Evolutionary conservation across 164 flowering plant species (phyloP).

Genomic region (Magnolia kwangsiensis): DNA sequence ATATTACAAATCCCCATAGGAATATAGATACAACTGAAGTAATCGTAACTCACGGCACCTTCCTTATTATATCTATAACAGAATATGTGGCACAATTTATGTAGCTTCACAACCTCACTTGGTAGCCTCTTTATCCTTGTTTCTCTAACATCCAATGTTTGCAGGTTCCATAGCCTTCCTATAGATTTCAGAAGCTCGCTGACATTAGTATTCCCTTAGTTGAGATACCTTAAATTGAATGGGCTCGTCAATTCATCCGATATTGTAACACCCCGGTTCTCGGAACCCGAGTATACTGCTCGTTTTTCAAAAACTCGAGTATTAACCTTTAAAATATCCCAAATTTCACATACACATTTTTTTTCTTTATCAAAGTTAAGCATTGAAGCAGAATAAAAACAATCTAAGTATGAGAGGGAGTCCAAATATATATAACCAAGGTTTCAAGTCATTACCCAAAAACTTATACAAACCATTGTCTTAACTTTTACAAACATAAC

Average conservation of each 20-base stretch:
- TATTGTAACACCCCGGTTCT: too few relatives aligned
- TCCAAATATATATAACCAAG: too few relatives aligned
- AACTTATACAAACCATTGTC: too few relatives aligned
- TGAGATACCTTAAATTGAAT: background rate
- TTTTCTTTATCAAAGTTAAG: too few relatives aligned
- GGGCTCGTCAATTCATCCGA: background rate
- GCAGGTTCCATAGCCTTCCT: background rate
- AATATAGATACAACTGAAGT: background rate
- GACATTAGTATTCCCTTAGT: background rate
- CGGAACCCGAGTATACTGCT: too few relatives aligned
- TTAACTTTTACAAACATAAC: too few relatives aligned
- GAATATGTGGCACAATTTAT: background rate
- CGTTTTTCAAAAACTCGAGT: too few relatives aligned
- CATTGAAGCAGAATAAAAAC: too few relatives aligned
- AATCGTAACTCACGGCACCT: slow-evolving; percentile 6
- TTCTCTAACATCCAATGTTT: background rate
- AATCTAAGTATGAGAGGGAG: too few relatives aligned
- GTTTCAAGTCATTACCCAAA: too few relatives aligned
- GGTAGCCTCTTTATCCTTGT: background rate
- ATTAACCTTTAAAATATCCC: too few relatives aligned
- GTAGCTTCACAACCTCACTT: background rate
- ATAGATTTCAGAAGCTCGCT: background rate
- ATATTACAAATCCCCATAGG: slow-evolving; percentile 29
- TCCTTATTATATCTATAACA: background rate
- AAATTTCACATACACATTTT: too few relatives aligned